Percentiles rank a stretch among this genome's conserved stretches.
Conservation (phyloP, 257 asterid genomes). For the Coffea eugenioides region DNA sequence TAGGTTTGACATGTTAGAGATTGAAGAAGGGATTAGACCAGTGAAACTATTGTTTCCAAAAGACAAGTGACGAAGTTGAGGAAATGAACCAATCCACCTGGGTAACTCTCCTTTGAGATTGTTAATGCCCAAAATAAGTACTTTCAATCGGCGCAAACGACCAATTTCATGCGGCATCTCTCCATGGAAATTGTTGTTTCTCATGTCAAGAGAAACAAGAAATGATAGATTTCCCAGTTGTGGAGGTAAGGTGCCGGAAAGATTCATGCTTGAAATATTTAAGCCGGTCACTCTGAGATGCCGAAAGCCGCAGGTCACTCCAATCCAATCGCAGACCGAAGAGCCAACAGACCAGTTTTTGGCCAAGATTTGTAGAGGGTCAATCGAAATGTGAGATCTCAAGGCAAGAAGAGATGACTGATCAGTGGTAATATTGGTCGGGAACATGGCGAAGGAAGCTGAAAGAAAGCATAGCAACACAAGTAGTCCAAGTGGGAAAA, state of each 20-base stretch:
- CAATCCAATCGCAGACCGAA: constrained; percentile 8
- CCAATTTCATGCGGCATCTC: not conserved
- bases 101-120: not conserved
- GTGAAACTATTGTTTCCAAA: constrained; percentile 18
- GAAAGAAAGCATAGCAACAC: not conserved
- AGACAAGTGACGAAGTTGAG: not conserved
- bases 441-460: not conserved
- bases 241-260: not conserved
- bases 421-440: constrained; percentile 8
- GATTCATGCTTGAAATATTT: constrained; percentile 1
- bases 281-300: constrained; percentile 5
- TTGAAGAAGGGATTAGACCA: constrained; percentile 20
- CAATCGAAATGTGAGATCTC: not conserved
- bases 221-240: constrained; percentile 1
- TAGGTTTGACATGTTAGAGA: constrained; percentile 25
- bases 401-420: constrained; percentile 4
- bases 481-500: too few relatives aligned
- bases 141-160: not conserved
- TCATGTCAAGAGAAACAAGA: not conserved
- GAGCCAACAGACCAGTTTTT: constrained; percentile 2
- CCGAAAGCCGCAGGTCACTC: constrained; percentile 1
- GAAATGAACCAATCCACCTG: not conserved
- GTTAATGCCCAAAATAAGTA: not conserved
- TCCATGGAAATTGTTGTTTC: not conserved
- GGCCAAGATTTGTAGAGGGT: not conserved